Evolutionary conservation across 1,139 yeast genomes (phyloP), one percentile per base, ranked within the genome.

Genomic region (Taphrina confusa): DNA sequence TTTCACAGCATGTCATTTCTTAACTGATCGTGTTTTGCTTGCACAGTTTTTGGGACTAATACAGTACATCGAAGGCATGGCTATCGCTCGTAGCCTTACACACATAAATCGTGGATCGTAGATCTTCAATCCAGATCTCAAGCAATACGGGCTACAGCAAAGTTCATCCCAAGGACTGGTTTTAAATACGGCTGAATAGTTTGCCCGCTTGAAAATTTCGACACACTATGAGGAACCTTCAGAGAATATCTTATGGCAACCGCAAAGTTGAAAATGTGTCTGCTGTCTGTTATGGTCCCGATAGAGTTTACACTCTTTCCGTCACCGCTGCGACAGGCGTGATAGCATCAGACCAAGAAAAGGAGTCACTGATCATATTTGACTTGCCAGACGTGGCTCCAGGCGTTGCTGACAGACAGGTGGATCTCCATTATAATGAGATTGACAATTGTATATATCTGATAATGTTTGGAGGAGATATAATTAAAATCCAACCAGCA

Each of bases 381-480:
- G 52, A 47, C 16, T 28, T 28, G 1, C 52, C 52, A n/a, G 52
- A 47, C 6, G 9, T 34, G 6, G n/a, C 40, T 8, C 42, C 25
- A 9, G 30, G n/a, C 2, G 16, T 2, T 2, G 30, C 28, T 9
- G 52, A 47, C 14, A 11, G 6, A 22, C 22, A 33, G 22, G 42
- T 47, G 31, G 14, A 47, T 33, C 18, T 54, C 12, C 58, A 44
- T 20, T 44, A 42, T 25, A 25, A 27, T 2, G 51, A 28, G 16
- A 47, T 44, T n/a, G 51, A 44, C 18, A 45, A 42, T 18, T 30
- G 34, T 25, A 25, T 54, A 11, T 70, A 73, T 8, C 61, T 73
- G 14, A 68, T 73, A 2, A 62, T 73, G 36, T 63, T 68, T 9
- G 69, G 66, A 30, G 79, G 79, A 14, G 71, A 70, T 44, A 68